Evolutionary conservation across 768 basidiomycete genomes (phyloP).

Genomic region (Boletales sp.): DNA sequence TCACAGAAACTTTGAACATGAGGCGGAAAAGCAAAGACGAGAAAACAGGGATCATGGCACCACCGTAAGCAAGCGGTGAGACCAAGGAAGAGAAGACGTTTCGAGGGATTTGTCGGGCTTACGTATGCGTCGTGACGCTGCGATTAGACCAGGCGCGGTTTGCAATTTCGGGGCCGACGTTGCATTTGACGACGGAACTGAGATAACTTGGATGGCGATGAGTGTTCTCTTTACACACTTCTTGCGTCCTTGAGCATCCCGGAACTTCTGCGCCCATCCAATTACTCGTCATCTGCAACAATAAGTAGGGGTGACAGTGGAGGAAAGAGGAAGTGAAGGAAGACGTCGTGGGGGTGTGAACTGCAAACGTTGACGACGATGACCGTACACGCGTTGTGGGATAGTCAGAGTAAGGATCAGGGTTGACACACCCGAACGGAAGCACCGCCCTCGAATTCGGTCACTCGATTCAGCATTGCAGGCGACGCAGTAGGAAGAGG

Average conservation of each 20-base stretch:
- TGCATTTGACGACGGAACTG: background rate
- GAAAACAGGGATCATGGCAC: conserved; percentile 88
- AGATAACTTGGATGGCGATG: background rate
- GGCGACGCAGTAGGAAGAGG: conserved; percentile 17
- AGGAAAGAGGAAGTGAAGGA: conserved; percentile 29
- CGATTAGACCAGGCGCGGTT: conserved; percentile 20
- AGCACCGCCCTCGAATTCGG: conserved; percentile 21
- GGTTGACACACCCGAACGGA: conserved; percentile 35
- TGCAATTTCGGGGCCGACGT: background rate
- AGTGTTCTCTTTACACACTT: conserved; percentile 17
- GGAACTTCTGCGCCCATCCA: too few relatives aligned
- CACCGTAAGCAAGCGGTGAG: conserved; percentile 67
- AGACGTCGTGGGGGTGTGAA: conserved; percentile 60
- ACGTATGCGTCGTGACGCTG: conserved; percentile 45
- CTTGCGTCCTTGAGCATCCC: conserved; percentile 37
- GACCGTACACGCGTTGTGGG: conserved; percentile 29
- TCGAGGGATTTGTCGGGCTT: conserved; percentile 72
- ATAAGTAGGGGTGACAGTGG: conserved; percentile 14
- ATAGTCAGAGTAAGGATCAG: conserved; percentile 30
- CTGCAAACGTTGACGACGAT: conserved; percentile 50
- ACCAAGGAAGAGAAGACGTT: conserved; percentile 66
- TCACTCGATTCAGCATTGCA: conserved; percentile 19
- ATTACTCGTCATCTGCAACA: conserved; percentile 30
- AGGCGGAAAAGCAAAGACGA: conserved; percentile 84
- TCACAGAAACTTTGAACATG: conserved; percentile 69